phyloP scores from a whole-genome alignment of 257 asterid genomes.

The Primulina huaijiensis region DNA sequence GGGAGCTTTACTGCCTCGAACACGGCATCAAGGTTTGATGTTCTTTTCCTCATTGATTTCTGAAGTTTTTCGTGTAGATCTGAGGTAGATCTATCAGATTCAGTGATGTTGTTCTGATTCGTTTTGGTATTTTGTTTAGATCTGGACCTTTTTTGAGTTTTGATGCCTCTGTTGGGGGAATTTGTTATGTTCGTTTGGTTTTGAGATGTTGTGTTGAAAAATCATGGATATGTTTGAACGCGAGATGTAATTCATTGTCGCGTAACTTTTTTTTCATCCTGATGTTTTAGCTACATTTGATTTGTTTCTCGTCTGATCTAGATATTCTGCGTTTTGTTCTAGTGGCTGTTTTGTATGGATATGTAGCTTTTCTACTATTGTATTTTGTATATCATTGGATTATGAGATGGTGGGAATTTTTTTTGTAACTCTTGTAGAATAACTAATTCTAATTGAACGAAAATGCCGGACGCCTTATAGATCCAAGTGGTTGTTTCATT shows the following conservation, averaged over 20 bases:
- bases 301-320: not conserved
- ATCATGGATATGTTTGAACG: not conserved
- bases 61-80: not conserved
- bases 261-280: not conserved
- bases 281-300: not conserved
- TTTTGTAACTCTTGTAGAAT: not conserved
- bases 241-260: not conserved
- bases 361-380: not conserved
- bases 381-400: not conserved
- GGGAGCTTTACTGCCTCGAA: conserved; percentile 97
- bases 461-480: not conserved
- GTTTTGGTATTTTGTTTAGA: not conserved
- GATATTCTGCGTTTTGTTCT: not conserved
- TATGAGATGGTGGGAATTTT: not conserved
- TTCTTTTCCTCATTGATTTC: not conserved
- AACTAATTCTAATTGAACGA: not conserved
- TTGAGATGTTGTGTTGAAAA: not conserved
- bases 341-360: not conserved
- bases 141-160: conserved; percentile 6
- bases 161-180: not conserved
- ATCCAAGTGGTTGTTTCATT: not conserved
- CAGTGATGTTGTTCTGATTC: not conserved
- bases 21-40: conserved; percentile 71
- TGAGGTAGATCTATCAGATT: conserved; percentile 20
- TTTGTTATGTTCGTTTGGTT: not conserved